These are phyloP conservation scores for Amniculicola lignicola DNA, from an alignment of 495 filamentous ascomycete genomes.

Conservation along the genomic window DNA sequence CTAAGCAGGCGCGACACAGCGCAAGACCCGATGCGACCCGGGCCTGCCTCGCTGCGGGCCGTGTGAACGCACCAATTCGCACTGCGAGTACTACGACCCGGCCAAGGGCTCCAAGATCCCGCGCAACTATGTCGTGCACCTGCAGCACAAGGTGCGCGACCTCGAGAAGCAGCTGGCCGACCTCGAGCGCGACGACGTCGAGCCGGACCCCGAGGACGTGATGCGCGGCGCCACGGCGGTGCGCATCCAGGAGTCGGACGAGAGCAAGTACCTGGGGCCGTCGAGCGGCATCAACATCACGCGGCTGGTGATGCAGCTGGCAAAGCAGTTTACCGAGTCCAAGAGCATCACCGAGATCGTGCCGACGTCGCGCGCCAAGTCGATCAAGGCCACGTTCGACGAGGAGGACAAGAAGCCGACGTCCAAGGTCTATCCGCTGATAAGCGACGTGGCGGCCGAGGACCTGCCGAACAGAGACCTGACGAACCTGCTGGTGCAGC, in stretches of 20 bases:
- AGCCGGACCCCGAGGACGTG: conserved; percentile 68
- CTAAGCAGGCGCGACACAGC: conserved; percentile 51
- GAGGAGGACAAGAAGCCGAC: conserved; percentile 59
- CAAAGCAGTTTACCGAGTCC: conserved; percentile 79
- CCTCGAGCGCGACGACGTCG: conserved; percentile 60
- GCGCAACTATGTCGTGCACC: conserved; percentile 79
- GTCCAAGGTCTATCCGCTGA: conserved; percentile 71
- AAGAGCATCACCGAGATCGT: conserved; percentile 84
- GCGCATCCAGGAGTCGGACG: conserved; percentile 73
- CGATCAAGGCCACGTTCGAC: conserved; percentile 56
- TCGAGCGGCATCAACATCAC: conserved; percentile 94
- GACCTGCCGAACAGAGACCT: conserved; percentile 64
- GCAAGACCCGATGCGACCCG: conserved; percentile 92
- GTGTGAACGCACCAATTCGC: conserved; percentile 83
- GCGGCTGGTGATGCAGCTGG: conserved; percentile 88
- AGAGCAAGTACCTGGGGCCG: conserved; percentile 82
- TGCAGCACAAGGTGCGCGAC: conserved; percentile 75
- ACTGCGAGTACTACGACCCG: conserved; percentile 91
- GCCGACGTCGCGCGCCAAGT: conserved; percentile 61
- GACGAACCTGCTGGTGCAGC: conserved; percentile 69
- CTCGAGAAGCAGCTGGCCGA: conserved; percentile 70
- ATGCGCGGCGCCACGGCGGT: conserved; percentile 80
- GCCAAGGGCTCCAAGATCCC: conserved; percentile 72
- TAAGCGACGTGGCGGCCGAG: conserved; percentile 68
- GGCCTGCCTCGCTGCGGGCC: conserved; percentile 86